Evolutionary conservation across 306 rosid species (phyloP), one percentile per base, ranked within the genome.

Genomic region (Gynostemma pentaphyllum): DNA sequence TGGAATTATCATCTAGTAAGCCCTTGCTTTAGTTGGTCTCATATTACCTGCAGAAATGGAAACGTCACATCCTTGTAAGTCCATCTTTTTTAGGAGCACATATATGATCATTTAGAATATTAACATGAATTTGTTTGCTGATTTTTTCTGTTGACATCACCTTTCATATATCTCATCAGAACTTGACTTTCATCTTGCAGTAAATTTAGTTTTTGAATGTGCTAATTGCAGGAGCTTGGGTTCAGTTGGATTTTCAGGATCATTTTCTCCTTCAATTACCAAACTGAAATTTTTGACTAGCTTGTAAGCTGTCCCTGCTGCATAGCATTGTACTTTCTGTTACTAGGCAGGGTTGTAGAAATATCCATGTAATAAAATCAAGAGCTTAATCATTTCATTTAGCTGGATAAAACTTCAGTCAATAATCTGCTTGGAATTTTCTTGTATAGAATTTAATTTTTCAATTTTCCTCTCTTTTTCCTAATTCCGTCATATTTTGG

Each of bases 21-120:
- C 76, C 98, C 98, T 1, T 92, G 98, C 74, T 82, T 46, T 70
- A 92, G 88, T 63, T 92, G 98, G 98, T 81, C 94, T 36, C 85
- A 82, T 63, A 78, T 92, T 69, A 70, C 81, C 61, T 92, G 98
- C 55, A 76, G 80, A 74, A 77, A 79, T 29, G 88, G 80, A 62
- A 80, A 92, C 30, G 98, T 92, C 77, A 79, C 82, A 64, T 75
- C 89, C 61, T 77, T 92, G 98, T 92, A 81, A 88, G 97, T 81
- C 45, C 63, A 64, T 70, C 45, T 62, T 12, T 61, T 50, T 49
- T 24, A 11, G 59, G 62, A 52, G 47, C 49, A 23, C 21, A 4
- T 50, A 4, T 22, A 28, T 9, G 32, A 10, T 28, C 16, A 26
- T 45, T 51, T 23, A 47, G 14, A 13, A 36, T 44, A 36, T 21